A percentile compares a stretch with the other conserved stretches of the same genome.
Conservation (phyloP, 768 basidiomycete species). For the Lentinula guzmanii region DNA sequence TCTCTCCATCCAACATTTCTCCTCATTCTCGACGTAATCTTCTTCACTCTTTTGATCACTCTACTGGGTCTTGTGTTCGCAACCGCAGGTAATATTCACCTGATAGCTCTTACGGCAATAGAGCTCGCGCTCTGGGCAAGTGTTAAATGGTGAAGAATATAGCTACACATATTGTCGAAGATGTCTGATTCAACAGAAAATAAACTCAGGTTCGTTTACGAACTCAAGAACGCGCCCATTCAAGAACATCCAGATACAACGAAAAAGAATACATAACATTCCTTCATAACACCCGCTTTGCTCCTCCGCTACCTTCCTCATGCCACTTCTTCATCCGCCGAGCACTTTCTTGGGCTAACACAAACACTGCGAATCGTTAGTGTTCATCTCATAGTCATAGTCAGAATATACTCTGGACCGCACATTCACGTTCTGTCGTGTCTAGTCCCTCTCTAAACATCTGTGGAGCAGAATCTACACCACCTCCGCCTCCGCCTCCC, state of each 20-base stretch:
- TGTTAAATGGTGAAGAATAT: slow-evolving; percentile 62
- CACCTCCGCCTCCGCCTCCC: slow-evolving; percentile 44
- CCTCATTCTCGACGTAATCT: slow-evolving; percentile 54
- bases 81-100: slow-evolving; percentile 61
- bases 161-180: neutral
- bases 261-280: slow-evolving; percentile 25
- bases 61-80: slow-evolving; percentile 53
- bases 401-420: slow-evolving; percentile 9
- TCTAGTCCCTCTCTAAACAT: slow-evolving; percentile 89
- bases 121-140: slow-evolving; percentile 70
- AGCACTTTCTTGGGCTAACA: slow-evolving; percentile 77
- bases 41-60: slow-evolving; percentile 51
- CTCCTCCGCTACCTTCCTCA: slow-evolving; percentile 55
- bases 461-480: slow-evolving; percentile 47
- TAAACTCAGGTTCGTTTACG: slow-evolving; percentile 55
- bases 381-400: neutral
- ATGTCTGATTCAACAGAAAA: slow-evolving; percentile 9
- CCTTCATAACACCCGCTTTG: slow-evolving; percentile 17
- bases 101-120: slow-evolving; percentile 60
- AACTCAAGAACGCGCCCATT: slow-evolving; percentile 38
- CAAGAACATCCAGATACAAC: slow-evolving; percentile 7
- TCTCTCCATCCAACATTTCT: slow-evolving; percentile 70
- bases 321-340: slow-evolving; percentile 80
- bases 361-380: slow-evolving; percentile 55
- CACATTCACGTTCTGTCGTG: slow-evolving; percentile 89